Percentiles rank a stretch among this genome's conserved stretches.
phyloP scores from a whole-genome alignment of 2,329 filamentous ascomycete genomes.

The Lasiodiplodia hormozganensis region DNA sequence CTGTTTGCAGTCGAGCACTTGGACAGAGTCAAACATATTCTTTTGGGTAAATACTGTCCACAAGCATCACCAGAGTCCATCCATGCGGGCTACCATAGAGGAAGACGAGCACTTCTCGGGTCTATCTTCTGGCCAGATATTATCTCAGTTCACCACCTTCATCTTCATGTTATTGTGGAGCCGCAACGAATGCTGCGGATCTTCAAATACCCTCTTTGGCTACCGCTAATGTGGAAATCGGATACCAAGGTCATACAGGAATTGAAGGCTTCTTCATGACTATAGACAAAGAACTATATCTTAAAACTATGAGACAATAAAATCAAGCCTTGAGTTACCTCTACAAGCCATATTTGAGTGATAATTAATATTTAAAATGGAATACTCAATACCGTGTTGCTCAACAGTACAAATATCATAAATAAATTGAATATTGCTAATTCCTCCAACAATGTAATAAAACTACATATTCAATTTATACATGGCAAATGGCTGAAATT shows the following conservation, averaged over 20 bases:
- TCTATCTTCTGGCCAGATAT: not conserved
- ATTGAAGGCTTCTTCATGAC: not conserved
- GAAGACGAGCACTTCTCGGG: not conserved
- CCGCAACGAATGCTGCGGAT: not conserved
- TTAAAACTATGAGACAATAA: no score
- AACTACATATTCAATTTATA: no score
- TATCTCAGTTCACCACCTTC: not conserved
- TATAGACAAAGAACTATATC: not conserved
- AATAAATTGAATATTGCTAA: no score
- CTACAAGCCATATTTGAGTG: no score
- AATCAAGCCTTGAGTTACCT: no score
- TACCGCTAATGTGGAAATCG: slow-evolving; percentile 6
- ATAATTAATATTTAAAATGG: no score
- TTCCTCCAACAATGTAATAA: no score
- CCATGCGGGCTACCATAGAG: not conserved
- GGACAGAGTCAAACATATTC: not conserved
- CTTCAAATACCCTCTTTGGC: not conserved
- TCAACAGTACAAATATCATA: no score
- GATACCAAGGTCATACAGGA: not conserved
- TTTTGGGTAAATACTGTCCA: not conserved
- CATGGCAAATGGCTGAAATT: no score
- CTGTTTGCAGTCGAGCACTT: not conserved
- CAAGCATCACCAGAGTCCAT: not conserved
- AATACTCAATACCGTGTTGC: no score
- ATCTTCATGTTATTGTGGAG: not conserved